These are phyloP conservation scores for Pseudocercospora cruenta DNA, from an alignment of 2,329 filamentous ascomycete species.

Conservation along the genomic window DNA sequence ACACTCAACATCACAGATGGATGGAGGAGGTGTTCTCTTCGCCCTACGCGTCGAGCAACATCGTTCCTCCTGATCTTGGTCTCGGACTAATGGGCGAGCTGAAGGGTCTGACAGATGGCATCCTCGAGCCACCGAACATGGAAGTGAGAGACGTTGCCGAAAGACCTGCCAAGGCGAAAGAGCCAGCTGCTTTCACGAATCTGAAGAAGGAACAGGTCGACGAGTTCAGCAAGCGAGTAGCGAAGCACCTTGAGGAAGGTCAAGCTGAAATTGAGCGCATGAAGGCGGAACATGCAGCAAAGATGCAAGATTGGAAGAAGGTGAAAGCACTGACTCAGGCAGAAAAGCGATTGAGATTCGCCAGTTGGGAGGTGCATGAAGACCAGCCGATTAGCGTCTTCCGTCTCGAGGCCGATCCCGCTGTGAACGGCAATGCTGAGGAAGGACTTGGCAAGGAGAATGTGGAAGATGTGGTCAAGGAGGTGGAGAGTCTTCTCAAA, in stretches of 20 bases:
- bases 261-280: conserved; percentile 82
- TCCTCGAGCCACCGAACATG: conserved; percentile 67
- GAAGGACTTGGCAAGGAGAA: conserved; percentile 49
- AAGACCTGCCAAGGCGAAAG: conserved; percentile 50
- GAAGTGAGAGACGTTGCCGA: conserved; percentile 30
- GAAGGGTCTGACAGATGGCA: conserved; percentile 77
- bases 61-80: conserved; percentile 83
- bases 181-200: conserved; percentile 58
- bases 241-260: conserved; percentile 71
- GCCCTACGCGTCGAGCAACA: conserved; percentile 81
- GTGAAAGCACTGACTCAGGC: conserved; percentile 71
- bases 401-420: conserved; percentile 54
- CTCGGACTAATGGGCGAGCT: conserved; percentile 79
- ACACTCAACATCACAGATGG: conserved; percentile 96
- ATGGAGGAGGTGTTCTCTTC: conserved; percentile 97
- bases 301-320: conserved; percentile 74
- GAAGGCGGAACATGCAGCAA: conserved; percentile 75
- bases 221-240: conserved; percentile 79
- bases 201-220: conserved; percentile 77
- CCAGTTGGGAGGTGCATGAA: conserved; percentile 55
- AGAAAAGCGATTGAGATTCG: conserved; percentile 73
- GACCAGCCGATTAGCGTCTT: conserved; percentile 41
- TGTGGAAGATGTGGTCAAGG: conserved; percentile 73
- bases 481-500: conserved; percentile 73
- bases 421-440: conserved; percentile 39